A percentile compares a stretch with the other conserved stretches of the same genome.
Conservation (phyloP, 1,139 yeast species). For the Schwanniomyces etchellsii region DNA sequence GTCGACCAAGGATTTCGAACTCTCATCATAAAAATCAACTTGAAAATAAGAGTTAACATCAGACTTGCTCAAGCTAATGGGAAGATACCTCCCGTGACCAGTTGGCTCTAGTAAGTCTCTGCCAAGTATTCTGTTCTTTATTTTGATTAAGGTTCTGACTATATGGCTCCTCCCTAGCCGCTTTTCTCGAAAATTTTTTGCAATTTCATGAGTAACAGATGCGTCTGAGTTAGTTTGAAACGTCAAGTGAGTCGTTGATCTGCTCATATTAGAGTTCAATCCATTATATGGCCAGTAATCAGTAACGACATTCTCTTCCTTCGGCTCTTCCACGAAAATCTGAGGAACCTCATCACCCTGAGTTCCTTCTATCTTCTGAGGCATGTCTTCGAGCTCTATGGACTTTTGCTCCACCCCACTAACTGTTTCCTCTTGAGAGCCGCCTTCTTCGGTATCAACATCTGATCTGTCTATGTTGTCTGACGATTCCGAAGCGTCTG, state of each 20-base stretch:
- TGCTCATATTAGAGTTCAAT: conserved; percentile 13
- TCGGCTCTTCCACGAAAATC: conserved; percentile 5
- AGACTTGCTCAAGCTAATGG: conserved; percentile 43
- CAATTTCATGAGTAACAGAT: too few species aligned
- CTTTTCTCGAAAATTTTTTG: too few species aligned
- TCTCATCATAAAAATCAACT: conserved; percentile 22
- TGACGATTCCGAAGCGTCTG: neutral
- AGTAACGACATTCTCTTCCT: conserved; percentile 2
- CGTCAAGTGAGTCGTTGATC: conserved; percentile 27
- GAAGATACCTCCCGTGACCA: conserved; percentile 70
- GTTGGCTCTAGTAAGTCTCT: conserved; percentile 45
- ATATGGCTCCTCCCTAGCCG: conserved; percentile 14
- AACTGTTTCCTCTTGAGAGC: neutral
- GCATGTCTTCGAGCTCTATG: too few species aligned
- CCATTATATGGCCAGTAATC: conserved; percentile 10
- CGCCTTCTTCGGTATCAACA: neutral
- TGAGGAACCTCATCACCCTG: neutral
- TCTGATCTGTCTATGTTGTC: neutral
- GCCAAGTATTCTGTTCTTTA: conserved; percentile 36
- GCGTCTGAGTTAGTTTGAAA: conserved; percentile 14
- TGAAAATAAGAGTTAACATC: conserved; percentile 23
- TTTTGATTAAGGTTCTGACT: conserved; percentile 11
- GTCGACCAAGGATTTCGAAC: conserved; percentile 42
- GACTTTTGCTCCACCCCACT: too few species aligned
- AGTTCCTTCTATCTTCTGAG: neutral